A percentile compares a stretch with the other conserved stretches of the same genome.
Conservation (phyloP, 306 rosid genomes). For the Prunus kanzakura region DNA sequence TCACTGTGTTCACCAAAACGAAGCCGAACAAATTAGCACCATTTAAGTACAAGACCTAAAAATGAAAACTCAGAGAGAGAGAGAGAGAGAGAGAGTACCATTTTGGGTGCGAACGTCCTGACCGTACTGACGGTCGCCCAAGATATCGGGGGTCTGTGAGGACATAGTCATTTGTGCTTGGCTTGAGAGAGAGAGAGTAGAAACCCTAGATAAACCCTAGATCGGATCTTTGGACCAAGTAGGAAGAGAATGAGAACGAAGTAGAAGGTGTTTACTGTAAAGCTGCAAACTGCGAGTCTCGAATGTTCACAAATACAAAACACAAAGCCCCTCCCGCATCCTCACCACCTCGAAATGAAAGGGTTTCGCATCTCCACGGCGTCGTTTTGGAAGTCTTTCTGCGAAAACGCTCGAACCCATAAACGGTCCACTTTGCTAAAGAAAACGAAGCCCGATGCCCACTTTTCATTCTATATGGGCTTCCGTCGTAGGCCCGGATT, state of each 20-base stretch:
- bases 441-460: not conserved
- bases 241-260: not conserved
- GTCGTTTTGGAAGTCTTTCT: not conserved
- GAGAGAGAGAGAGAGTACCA: slow-evolving; percentile 38
- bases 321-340: not conserved
- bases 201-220: slow-evolving; percentile 16
- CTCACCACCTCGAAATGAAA: not conserved
- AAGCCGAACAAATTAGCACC: not conserved
- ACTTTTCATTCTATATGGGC: not conserved
- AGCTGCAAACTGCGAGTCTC: not conserved
- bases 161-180: slow-evolving; percentile 44
- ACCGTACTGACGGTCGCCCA: slow-evolving; percentile 91
- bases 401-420: not conserved
- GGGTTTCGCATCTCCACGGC: not conserved
- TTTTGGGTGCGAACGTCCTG: slow-evolving; percentile 98
- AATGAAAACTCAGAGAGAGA: not conserved
- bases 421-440: not conserved
- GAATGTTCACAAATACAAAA: not conserved
- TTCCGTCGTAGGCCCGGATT: too few relatives aligned
- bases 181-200: not conserved
- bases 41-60: not conserved
- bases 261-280: not conserved
- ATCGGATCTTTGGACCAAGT: slow-evolving; percentile 13
- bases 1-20: slow-evolving; percentile 40
- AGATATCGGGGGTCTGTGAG: slow-evolving; percentile 66